phyloP scores from a whole-genome alignment of 2,329 filamentous ascomycete genomes.

The Neophaeococcomyces aloes region DNA sequence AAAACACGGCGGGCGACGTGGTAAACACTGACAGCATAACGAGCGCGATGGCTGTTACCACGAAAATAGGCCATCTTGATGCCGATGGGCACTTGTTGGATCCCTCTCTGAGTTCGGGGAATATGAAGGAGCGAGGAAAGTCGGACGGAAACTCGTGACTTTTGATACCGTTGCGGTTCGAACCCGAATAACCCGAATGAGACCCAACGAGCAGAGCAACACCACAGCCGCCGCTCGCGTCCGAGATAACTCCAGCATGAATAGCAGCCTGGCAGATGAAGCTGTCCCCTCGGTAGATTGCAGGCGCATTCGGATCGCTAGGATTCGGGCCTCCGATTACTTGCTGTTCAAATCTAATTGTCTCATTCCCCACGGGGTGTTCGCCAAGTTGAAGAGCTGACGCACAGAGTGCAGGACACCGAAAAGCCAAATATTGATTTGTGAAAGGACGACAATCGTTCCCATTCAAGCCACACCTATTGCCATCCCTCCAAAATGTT shows the following conservation, averaged over 20 bases:
- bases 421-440: conserved; percentile 42
- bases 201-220: conserved; percentile 65
- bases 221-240: conserved; percentile 67
- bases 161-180: conserved; percentile 60
- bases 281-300: conserved; percentile 77
- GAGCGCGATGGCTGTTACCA: conserved; percentile 70
- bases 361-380: conserved; percentile 41
- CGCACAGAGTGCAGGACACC: conserved; percentile 46
- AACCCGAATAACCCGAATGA: conserved; percentile 51
- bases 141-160: conserved; percentile 75
- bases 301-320: conserved; percentile 30
- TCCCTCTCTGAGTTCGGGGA: conserved; percentile 46
- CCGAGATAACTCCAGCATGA: conserved; percentile 66
- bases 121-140: conserved; percentile 79
- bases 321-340: conserved; percentile 41
- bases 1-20: conserved; percentile 67
- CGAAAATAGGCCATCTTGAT: conserved; percentile 72
- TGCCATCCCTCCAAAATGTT: conserved; percentile 36
- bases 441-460: conserved; percentile 47
- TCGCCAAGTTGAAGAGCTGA: conserved; percentile 39
- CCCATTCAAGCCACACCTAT: conserved; percentile 44
- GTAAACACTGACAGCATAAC: conserved; percentile 71
- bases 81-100: conserved; percentile 59
- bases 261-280: conserved; percentile 79
- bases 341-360: conserved; percentile 41